Evolutionary conservation across 2,329 filamentous ascomycete species (phyloP).

Genomic region (Cordyceps cateniannulata): DNA sequence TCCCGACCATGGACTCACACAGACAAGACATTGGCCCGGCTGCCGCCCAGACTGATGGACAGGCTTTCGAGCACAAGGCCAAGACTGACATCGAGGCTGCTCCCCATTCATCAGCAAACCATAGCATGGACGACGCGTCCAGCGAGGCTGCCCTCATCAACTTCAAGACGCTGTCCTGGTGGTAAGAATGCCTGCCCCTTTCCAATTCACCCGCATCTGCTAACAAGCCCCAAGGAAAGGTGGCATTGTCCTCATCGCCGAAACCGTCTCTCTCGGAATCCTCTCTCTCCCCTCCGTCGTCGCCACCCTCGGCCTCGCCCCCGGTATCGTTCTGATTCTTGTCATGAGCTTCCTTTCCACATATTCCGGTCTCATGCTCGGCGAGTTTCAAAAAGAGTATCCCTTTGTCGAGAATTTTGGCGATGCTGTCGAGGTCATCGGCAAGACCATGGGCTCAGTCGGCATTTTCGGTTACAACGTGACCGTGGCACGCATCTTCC

Average conservation of each 20-base stretch:
- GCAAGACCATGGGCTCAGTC: conserved; percentile 39
- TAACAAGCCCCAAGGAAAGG: conserved; percentile 31
- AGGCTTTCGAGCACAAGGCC: background rate
- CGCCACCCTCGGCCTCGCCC: conserved; percentile 63
- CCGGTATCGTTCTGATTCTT: conserved; percentile 66
- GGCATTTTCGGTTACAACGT: conserved; percentile 38
- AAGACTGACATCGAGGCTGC: conserved; percentile 2
- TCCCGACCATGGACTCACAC: background rate
- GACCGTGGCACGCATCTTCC: conserved; percentile 47
- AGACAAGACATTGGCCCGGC: conserved; percentile 7
- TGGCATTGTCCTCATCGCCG: conserved; percentile 36
- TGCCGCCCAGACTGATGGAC: background rate
- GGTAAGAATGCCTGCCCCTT: conserved; percentile 21
- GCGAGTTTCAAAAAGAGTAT: conserved; percentile 65
- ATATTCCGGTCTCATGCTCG: conserved; percentile 46
- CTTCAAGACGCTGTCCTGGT: conserved; percentile 33
- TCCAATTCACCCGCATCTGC: background rate
- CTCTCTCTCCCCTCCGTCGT: conserved; percentile 74
- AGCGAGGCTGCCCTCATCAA: conserved; percentile 21
- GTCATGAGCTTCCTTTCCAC: conserved; percentile 62
- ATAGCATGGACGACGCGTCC: conserved; percentile 3
- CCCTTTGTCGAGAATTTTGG: conserved; percentile 62
- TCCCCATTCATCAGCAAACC: background rate
- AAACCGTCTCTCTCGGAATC: conserved; percentile 41
- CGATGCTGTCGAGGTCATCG: conserved; percentile 56